Evolutionary conservation across 2,329 filamentous ascomycete genomes (phyloP), one percentile per base, ranked within the genome.

Genomic region (Penicillium sp.): DNA sequence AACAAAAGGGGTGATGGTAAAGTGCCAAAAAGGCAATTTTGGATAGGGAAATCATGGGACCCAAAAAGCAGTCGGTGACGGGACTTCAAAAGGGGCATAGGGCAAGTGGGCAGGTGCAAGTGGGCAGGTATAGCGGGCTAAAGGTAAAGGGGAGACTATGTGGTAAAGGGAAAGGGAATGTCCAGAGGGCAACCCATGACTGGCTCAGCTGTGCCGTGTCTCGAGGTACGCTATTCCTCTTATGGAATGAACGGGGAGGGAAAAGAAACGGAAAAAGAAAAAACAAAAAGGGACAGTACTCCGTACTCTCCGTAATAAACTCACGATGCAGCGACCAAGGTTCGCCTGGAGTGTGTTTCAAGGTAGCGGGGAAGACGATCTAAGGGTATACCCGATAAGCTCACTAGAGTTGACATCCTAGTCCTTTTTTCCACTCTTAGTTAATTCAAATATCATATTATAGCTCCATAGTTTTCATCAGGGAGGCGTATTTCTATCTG

Each of bases 361-460:
- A 60, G 56, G 62, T 57, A 61, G 65, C 64, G 65, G 65, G 65
- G 64, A 63, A 60, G 52, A 44, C 54, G 61, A 62, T 65, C 59
- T 59, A 65, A 63, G 64, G 61, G 58, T 61, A 61, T 61, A 64
- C 60, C 63, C 61, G 59, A 59, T 57, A 55, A 23, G 1, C 20
- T 23, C 2, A 23, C 20, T 23, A 18, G 15, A 18, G 15, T 18
- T 18, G 15, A 18, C 15, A 23, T 23, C 3, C 20, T 23, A 23
- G 20, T 23, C 4, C 20, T 23, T 23, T 23, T 23, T 1, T 3
- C 4, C 20, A 2, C 20, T 23, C 20, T 23, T 23, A 23, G 20
- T 23, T 23, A 3, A 23, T 23, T 23, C 4, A 1, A 1, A 23
- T 23, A 23, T 3, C 3, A 4, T 23, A 23, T 23, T 23, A 23